Conservation (phyloP, 208 protist species). For the Borovskyia barvae region DNA sequence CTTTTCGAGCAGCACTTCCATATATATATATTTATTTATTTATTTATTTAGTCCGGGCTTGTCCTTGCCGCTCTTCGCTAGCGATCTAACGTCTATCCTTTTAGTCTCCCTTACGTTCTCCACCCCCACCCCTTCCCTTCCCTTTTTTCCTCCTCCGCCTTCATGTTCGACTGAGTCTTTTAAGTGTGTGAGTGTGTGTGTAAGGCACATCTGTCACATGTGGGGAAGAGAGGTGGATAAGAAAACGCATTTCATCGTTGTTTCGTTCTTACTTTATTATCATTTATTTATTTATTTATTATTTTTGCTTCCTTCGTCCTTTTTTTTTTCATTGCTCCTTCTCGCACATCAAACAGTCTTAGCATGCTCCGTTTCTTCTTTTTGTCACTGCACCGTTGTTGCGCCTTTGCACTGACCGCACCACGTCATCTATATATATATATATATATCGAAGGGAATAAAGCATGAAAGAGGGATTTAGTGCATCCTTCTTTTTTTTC, state of each 20-base stretch:
- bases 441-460: background rate
- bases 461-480: background rate
- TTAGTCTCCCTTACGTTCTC: background rate
- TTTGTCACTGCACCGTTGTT: too few species aligned
- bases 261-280: constrained; percentile 2
- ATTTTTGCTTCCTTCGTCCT: constrained; percentile 1
- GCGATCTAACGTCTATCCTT: too few species aligned
- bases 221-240: too few species aligned
- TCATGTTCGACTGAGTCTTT: too few species aligned
- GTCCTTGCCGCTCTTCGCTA: too few species aligned
- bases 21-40: too few species aligned
- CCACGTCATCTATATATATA: background rate
- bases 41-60: too few species aligned
- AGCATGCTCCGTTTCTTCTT: too few species aligned
- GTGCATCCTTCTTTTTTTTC: background rate
- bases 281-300: constrained; percentile 3
- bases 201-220: too few species aligned
- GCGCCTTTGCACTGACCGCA: constrained; percentile 1
- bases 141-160: background rate
- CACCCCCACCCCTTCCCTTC: background rate
- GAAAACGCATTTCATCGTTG: background rate
- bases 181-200: too few species aligned
- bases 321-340: constrained; percentile 4
- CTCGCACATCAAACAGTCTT: too few species aligned
- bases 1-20: too few species aligned